Percentiles rank a stretch among this genome's conserved stretches.
Conservation (phyloP, 305 asterid genomes). For the Plantago lanceolata region DNA sequence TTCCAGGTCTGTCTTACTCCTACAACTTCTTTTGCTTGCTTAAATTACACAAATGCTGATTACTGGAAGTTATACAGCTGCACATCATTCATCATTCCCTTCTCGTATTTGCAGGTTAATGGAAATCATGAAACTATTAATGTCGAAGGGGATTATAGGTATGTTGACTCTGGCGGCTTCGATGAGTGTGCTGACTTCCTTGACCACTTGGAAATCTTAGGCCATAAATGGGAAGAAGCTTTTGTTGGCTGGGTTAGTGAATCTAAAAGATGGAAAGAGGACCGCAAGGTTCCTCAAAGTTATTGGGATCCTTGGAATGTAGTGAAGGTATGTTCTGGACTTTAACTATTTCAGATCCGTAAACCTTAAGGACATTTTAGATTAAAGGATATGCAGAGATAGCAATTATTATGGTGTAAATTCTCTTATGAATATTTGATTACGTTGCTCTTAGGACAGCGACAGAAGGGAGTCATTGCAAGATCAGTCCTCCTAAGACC, state of each 20-base stretch:
- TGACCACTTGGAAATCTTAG: constrained; percentile 65
- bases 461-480: constrained; percentile 87
- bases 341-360: constrained; percentile 6
- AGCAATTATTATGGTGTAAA: neutral
- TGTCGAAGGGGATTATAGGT: constrained; percentile 87
- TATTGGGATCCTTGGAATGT: constrained; percentile 75
- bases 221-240: constrained; percentile 82
- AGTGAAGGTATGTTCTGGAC: constrained; percentile 64
- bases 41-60: neutral
- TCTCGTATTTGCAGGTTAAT: constrained; percentile 51
- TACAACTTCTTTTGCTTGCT: neutral
- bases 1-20: constrained; percentile 58
- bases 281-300: constrained; percentile 41
- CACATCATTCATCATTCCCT: constrained; percentile 2
- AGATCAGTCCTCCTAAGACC: constrained; percentile 84
- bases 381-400: neutral
- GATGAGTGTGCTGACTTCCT: constrained; percentile 78
- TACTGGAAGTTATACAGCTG: constrained; percentile 7
- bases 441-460: constrained; percentile 75
- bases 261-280: constrained; percentile 56
- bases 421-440: constrained; percentile 24
- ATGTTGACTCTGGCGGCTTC: constrained; percentile 70
- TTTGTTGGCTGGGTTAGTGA: constrained; percentile 64
- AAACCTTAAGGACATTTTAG: constrained; percentile 11
- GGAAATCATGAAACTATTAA: constrained; percentile 98